These are phyloP conservation scores for Polytrichum commune DNA, from an alignment of 225 moss, liverwort and hornwort species.

Conservation along the genomic window DNA sequence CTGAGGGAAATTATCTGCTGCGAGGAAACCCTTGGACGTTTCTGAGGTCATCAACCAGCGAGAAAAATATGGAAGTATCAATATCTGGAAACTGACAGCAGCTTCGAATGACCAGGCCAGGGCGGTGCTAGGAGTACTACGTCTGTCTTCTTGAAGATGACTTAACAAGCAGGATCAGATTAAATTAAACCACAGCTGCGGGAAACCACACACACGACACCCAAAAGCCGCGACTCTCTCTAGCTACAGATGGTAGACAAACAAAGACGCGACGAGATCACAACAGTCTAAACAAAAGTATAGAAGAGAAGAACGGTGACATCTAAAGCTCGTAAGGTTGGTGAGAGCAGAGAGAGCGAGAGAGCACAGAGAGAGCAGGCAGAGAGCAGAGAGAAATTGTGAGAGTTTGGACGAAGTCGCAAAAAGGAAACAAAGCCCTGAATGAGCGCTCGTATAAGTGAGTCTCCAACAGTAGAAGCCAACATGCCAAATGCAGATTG, in stretches of 20 bases:
- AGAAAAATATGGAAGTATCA: background rate
- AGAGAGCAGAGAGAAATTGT: background rate
- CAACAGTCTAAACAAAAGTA: background rate
- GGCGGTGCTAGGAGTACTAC: too few relatives aligned
- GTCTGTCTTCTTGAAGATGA: too few relatives aligned
- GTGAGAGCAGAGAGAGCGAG: background rate
- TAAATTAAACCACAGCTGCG: too few relatives aligned
- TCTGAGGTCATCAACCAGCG: constrained; percentile 5
- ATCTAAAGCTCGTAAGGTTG: background rate
- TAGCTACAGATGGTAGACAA: background rate
- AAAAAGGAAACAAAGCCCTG: background rate
- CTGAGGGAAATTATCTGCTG: constrained; percentile 8
- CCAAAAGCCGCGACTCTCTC: background rate
- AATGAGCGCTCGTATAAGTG: constrained; percentile 7
- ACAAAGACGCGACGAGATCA: background rate
- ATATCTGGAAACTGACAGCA: too few relatives aligned
- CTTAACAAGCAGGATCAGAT: too few relatives aligned
- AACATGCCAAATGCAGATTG: constrained; percentile 12
- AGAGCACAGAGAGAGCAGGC: too few relatives aligned
- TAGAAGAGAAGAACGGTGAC: background rate
- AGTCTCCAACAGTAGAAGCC: constrained; percentile 4
- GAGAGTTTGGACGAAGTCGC: background rate
- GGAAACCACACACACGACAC: background rate
- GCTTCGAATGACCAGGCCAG: too few relatives aligned
- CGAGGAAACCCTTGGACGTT: constrained; percentile 13